A percentile compares a stretch with the other conserved stretches of the same genome.
These are phyloP conservation scores for Grammothele lineata DNA, from an alignment of 768 basidiomycete genomes.

Conservation along the genomic window DNA sequence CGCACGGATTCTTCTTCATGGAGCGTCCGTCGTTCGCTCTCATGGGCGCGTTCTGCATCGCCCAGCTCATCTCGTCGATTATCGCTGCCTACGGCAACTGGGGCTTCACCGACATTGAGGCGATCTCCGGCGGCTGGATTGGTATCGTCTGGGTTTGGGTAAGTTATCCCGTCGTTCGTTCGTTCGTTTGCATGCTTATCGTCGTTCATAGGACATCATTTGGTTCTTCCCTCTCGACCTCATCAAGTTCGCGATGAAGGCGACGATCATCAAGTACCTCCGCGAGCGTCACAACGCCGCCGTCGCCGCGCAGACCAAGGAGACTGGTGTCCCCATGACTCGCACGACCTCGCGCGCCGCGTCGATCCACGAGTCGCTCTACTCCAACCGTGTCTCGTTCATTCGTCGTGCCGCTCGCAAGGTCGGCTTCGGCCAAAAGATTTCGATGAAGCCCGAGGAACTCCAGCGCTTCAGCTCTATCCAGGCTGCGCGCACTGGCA, in stretches of 20 bases:
- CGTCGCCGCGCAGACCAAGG: slow-evolving; percentile 30
- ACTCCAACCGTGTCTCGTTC: slow-evolving; percentile 94
- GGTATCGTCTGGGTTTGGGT: slow-evolving; percentile 98
- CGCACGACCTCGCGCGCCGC: slow-evolving; percentile 89
- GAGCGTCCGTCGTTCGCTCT: slow-evolving; percentile 90
- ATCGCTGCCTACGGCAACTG: slow-evolving; percentile 92
- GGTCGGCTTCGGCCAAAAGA: slow-evolving; percentile 82
- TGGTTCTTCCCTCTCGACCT: slow-evolving; percentile 96
- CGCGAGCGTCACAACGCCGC: slow-evolving; percentile 57
- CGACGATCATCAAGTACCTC: slow-evolving; percentile 81
- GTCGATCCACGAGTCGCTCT: slow-evolving; percentile 86
- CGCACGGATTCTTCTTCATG: slow-evolving; percentile 96
- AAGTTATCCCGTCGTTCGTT: slow-evolving; percentile 28
- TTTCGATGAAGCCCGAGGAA: slow-evolving; percentile 81
- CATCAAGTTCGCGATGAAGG: slow-evolving; percentile 97
- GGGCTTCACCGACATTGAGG: slow-evolving; percentile 84
- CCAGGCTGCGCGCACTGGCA: slow-evolving; percentile 76
- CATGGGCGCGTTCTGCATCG: slow-evolving; percentile 85
- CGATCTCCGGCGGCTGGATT: slow-evolving; percentile 90
- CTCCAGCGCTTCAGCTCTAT: slow-evolving; percentile 82
- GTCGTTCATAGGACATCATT: slow-evolving; percentile 66
- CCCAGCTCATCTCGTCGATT: slow-evolving; percentile 92
- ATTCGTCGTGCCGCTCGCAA: slow-evolving; percentile 83
- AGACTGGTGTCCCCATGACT: slow-evolving; percentile 65
- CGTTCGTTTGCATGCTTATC: slow-evolving; percentile 12